Conservation (phyloP, 2,329 filamentous ascomycete genomes). For the Fusarium sp. region DNA sequence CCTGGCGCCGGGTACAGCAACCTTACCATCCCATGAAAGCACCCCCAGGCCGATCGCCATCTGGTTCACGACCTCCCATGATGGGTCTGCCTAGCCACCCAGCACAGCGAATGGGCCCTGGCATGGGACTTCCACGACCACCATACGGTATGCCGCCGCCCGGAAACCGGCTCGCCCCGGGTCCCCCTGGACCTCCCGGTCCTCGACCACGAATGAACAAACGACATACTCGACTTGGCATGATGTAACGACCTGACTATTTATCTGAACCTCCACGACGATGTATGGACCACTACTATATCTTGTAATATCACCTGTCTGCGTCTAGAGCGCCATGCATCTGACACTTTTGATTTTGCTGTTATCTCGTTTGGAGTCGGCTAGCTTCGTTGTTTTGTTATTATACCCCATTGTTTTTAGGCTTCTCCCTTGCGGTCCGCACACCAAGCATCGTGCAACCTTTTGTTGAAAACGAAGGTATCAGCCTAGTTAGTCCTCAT, state of each 20-base stretch:
- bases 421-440: constrained; percentile 15
- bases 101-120: constrained; percentile 39
- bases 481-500: constrained; percentile 3
- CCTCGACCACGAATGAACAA: constrained; percentile 68
- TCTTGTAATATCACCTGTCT: constrained; percentile 38
- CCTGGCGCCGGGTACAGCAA: constrained; percentile 67
- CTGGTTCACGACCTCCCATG: constrained; percentile 44
- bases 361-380: constrained; percentile 29
- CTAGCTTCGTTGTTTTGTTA: constrained; percentile 42
- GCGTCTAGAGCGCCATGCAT: constrained; percentile 21
- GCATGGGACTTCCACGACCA: constrained; percentile 43
- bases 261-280: constrained; percentile 29
- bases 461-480: constrained; percentile 1
- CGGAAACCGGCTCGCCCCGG: constrained; percentile 48
- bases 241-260: constrained; percentile 59
- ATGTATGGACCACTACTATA: constrained; percentile 29
- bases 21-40: constrained; percentile 35
- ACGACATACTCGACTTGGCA: constrained; percentile 70
- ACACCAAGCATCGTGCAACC: constrained; percentile 3
- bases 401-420: constrained; percentile 43
- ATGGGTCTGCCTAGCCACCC: constrained; percentile 47
- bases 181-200: constrained; percentile 49
- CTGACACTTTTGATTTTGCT: constrained; percentile 21
- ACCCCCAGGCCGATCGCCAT: constrained; percentile 26
- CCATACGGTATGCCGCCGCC: constrained; percentile 45